phyloP scores from a whole-genome alignment of 1,284 basidiomycete species.

The Boletus putidus region DNA sequence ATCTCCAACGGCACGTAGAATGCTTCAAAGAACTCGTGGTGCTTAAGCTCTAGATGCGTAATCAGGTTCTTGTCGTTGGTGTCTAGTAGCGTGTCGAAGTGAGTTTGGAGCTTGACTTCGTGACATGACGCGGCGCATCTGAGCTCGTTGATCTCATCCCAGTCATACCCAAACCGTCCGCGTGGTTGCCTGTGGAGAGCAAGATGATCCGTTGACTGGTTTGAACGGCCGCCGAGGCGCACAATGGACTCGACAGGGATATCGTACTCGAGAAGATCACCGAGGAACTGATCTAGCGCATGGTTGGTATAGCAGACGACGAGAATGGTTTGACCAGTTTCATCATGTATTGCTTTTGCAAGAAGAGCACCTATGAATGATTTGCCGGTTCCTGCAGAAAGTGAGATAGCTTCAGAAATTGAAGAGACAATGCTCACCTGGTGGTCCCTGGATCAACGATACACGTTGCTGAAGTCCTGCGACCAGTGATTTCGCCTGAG shows the following conservation, averaged over 20 bases:
- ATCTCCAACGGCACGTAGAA: slow-evolving; percentile 45
- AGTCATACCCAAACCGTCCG: slow-evolving; percentile 31
- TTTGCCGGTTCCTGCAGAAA: slow-evolving; percentile 58
- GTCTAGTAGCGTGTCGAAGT: slow-evolving; percentile 3
- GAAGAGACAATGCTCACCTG: slow-evolving; percentile 43
- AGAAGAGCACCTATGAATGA: slow-evolving; percentile 64
- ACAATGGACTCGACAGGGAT: slow-evolving; percentile 50
- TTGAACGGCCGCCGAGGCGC: slow-evolving; percentile 57
- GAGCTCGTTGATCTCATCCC: slow-evolving; percentile 41
- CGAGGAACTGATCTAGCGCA: slow-evolving; percentile 63
- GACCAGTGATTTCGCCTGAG: slow-evolving; percentile 52
- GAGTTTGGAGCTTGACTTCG: slow-evolving; percentile 32
- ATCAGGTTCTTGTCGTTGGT: neutral
- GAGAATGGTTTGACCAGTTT: slow-evolving; percentile 48
- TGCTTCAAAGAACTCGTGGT: slow-evolving; percentile 45
- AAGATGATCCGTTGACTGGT: slow-evolving; percentile 44
- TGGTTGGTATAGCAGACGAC: slow-evolving; percentile 70
- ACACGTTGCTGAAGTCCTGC: slow-evolving; percentile 52
- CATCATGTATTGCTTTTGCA: slow-evolving; percentile 54
- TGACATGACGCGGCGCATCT: slow-evolving; percentile 19
- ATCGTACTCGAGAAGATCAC: slow-evolving; percentile 54
- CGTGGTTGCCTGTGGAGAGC: slow-evolving; percentile 39
- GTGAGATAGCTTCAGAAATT: neutral
- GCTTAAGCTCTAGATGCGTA: slow-evolving; percentile 43
- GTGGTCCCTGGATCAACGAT: slow-evolving; percentile 65